Evolutionary conservation across 352 stramenopile genomes (phyloP), one percentile per base, ranked within the genome.

Genomic region (Phytophthora rubi): DNA sequence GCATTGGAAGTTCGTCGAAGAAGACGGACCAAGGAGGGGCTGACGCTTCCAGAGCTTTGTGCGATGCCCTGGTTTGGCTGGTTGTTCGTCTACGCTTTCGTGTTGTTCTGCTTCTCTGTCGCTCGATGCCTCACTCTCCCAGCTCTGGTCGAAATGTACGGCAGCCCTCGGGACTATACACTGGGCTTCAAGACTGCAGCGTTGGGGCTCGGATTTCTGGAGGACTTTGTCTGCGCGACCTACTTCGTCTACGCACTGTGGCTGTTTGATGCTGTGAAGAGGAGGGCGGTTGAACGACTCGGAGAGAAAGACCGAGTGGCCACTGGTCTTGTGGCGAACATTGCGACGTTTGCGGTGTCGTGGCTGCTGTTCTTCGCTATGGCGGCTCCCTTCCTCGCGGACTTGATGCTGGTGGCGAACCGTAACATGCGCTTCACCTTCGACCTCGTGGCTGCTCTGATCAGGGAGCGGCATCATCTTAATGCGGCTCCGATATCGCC

Each of bases 351-450:
- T 58, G 32, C 37, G 16, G 62, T 57, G 5, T 69, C 62, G 3
- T 69, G 53, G 53, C 53, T 62, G 15, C 55, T 84, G 9, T 79
- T 78, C 33, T 44, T 68, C 2, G 23, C 59, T 15, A 52, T 54
- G 30, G 53, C 81, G 18, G 39, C 67, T 7, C 73, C 74, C 3
- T 81, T 85, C 53, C 39, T 66, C 15, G 69, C 69, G 4, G 77
- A 85, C 53, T 62, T 72, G 53, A 45, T 83, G 62, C 61, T 84
- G 10, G 44, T 88, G 21, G 65, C 65, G 2, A 69, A 70, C 9
- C 75, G 74, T 3, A 56, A 79, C 35, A 73, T 76, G 55, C 77
- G 80, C 32, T 79, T 85, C 61, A 85, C 75, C 57, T 70, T 79
- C n/a, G 77, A 83, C n/a, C 77, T 75, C 6, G 33, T 72, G 44